Base-by-base conservation (phyloP, 2,329 filamentous ascomycete species). In the Colletotrichum sp. region DNA sequence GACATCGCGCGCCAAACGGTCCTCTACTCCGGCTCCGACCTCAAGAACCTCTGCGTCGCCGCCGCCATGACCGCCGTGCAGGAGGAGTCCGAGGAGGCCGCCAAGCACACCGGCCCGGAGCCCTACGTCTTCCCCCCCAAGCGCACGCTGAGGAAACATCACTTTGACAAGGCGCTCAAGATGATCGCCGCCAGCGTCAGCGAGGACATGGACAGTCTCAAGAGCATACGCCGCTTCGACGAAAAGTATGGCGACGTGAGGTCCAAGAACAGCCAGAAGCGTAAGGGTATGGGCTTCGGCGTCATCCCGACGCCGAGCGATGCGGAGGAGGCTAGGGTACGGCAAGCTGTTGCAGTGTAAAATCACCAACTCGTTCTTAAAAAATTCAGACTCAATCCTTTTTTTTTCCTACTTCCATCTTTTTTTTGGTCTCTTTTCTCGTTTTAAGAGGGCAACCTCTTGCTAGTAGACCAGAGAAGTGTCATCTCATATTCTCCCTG, bases 141-240 rank as follows among this genome's bases (percentile, higher is more conserved):
- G 79, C 91, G 95, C 12, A 90, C 90, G 0, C 88, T 99, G 34
- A 88, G 87, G 5, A 85, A 86, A 27, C 84, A 88, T 3, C 97
- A 99, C 85, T 99, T 99, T 82, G 94, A 96, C 19, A 94, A 92
- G 79, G 97, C 95, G 3, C 89, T 98, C 80, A 91, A 92, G 80
- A 96, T 99, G 84, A 98, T 99, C 79, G 95, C 94, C 72, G 96
- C 97, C 0, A 98, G 95, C 80, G 96, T 98, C 79, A 96, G 92
- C 80, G 96, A 98, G 84, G 96, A 99, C 81, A 99, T 98, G 96
- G 89, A 92, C 65, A 95, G 92, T 36, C 87, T 99, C 77, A 92
- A 92, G 78, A 95, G 95, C 15, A 98, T 99, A 80, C 91, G 95
- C 80, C 98, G 98, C 85, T 99, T 99, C 82, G 97, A 99, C 82